Evolutionary conservation across 129 eudicot species (phyloP).

Genomic region (Calendula officinalis): DNA sequence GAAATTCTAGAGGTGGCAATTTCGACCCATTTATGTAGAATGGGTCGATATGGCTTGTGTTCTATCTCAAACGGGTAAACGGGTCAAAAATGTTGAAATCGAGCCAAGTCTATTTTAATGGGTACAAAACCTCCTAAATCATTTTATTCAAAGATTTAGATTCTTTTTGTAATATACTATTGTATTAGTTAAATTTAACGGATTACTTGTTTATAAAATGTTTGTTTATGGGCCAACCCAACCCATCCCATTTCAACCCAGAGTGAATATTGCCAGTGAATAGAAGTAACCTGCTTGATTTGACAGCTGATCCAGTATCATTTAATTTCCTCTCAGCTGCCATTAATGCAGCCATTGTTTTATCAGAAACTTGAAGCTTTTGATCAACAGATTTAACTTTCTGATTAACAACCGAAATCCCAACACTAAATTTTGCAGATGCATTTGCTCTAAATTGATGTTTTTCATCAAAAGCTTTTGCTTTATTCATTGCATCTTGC

Average conservation of each 20-base stretch:
- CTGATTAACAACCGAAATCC: conserved; percentile 85
- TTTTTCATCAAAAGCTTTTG: conserved; percentile 94
- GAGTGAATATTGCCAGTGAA: neutral
- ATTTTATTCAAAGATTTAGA: neutral
- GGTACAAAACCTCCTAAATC: too few species aligned
- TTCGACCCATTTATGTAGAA: too few species aligned
- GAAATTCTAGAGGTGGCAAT: too few species aligned
- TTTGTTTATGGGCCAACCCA: too few species aligned
- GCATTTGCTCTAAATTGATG: conserved; percentile 88
- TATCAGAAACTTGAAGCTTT: conserved; percentile 93
- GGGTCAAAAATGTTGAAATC: neutral
- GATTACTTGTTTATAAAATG: neutral
- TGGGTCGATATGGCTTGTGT: neutral
- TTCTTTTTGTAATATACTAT: neutral
- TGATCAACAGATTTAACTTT: conserved; percentile 95
- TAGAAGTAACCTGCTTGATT: conserved; percentile 89
- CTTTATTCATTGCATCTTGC: conserved; percentile 91
- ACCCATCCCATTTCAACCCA: too few species aligned
- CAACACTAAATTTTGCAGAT: conserved; percentile 82
- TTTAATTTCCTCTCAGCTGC: conserved; percentile 93
- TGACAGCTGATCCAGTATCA: conserved; percentile 93
- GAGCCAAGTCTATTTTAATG: neutral
- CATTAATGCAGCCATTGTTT: conserved; percentile 93
- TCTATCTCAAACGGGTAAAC: too few species aligned
- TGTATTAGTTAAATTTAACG: neutral